A percentile compares a stretch with the other conserved stretches of the same genome.
Evolutionary conservation across 176 grass and related monocot genomes (phyloP).

Genomic region (Carex myosuroides): DNA sequence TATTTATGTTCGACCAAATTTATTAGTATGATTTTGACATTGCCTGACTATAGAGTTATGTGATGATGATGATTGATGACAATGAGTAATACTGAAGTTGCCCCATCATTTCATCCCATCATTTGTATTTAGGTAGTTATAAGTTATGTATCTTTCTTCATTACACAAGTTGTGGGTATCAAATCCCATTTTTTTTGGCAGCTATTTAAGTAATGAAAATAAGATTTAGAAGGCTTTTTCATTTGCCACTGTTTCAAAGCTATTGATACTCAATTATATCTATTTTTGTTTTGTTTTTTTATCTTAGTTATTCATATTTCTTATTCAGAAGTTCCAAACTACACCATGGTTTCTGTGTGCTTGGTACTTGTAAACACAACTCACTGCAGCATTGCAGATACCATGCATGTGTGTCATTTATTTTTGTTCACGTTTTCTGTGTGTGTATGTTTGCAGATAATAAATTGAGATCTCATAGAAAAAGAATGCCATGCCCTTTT

Average conservation of each 20-base stretch:
- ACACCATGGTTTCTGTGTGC: background rate
- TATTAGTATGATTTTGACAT: conserved; percentile 16
- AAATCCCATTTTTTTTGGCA: conserved; percentile 20
- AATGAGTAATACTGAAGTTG: background rate
- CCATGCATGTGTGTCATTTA: background rate
- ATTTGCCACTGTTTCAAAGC: background rate
- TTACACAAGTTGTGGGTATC: conserved; percentile 2
- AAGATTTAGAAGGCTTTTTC: background rate
- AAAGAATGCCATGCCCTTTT: background rate
- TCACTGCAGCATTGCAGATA: background rate
- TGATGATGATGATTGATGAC: conserved; percentile 12
- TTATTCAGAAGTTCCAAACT: background rate
- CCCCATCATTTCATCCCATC: background rate
- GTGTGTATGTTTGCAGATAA: background rate
- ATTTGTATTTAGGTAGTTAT: conserved; percentile 23
- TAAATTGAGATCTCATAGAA: background rate
- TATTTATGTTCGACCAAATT: conserved; percentile 10
- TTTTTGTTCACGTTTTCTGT: background rate
- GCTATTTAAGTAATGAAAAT: conserved; percentile 20
- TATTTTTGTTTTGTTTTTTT: background rate
- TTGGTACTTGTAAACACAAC: background rate
- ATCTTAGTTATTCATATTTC: background rate
- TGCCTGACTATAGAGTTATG: conserved; percentile 23
- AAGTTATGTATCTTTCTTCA: conserved; percentile 9
- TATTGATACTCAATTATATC: background rate